Conservation (phyloP, 768 basidiomycete genomes). For the Kwoniella dejecticola region DNA sequence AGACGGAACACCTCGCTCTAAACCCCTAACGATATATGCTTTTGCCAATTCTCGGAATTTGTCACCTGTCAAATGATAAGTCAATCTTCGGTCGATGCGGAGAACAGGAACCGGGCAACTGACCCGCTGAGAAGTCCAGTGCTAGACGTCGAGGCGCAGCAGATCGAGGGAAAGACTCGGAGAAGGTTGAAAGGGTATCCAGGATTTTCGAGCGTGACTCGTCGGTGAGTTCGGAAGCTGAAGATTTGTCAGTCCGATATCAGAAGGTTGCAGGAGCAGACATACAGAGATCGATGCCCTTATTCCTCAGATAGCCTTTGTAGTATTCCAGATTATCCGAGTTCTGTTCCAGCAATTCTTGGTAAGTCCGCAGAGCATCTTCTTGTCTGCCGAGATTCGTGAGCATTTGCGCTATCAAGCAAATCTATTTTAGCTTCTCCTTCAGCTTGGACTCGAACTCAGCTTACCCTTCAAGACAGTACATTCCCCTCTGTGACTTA, state of each 20-base stretch:
- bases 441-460: background rate
- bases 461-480: slow-evolving; percentile 50
- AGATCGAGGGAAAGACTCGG: slow-evolving; percentile 67
- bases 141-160: slow-evolving; percentile 72
- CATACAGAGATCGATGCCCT: slow-evolving; percentile 69
- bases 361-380: slow-evolving; percentile 80
- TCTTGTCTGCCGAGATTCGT: slow-evolving; percentile 65
- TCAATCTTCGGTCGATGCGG: slow-evolving; percentile 1
- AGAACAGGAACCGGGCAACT: slow-evolving; percentile 1
- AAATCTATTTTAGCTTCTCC: background rate
- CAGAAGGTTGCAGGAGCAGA: slow-evolving; percentile 7
- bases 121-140: slow-evolving; percentile 67
- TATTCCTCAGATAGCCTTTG: slow-evolving; percentile 67
- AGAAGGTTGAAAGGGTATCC: slow-evolving; percentile 64
- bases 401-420: slow-evolving; percentile 70
- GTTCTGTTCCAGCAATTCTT: slow-evolving; percentile 77
- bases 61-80: slow-evolving; percentile 60
- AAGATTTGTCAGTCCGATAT: background rate
- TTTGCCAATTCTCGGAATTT: slow-evolving; percentile 68
- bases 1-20: slow-evolving; percentile 86
- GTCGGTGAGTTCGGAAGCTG: slow-evolving; percentile 57
- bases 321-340: slow-evolving; percentile 82
- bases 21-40: slow-evolving; percentile 68
- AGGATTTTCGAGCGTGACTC: slow-evolving; percentile 63
- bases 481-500: slow-evolving; percentile 49